Conservation (phyloP, 164 flowering plant species). For the Aristolochia fimbriata region DNA sequence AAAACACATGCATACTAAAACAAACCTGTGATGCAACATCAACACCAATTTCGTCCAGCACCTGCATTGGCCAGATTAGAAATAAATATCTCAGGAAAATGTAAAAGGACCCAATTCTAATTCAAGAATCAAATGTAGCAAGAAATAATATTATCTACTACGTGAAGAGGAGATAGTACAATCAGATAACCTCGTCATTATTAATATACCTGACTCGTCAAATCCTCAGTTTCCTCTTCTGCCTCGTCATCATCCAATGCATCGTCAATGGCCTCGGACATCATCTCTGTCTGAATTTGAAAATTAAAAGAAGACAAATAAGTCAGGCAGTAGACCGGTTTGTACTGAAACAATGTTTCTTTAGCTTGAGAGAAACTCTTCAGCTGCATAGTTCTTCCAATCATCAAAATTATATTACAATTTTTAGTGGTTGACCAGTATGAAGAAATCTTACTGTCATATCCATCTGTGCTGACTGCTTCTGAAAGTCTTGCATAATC, state of each 20-base stretch:
- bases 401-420: not conserved
- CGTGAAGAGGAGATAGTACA: no score
- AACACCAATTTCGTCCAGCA: slow-evolving; percentile 93
- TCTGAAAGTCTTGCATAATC: slow-evolving; percentile 81
- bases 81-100: not conserved
- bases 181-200: not conserved
- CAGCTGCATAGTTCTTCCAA: not conserved
- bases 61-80: slow-evolving; percentile 45
- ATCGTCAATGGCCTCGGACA: slow-evolving; percentile 96
- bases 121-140: no score
- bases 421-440: not conserved
- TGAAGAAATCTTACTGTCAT: slow-evolving; percentile 62
- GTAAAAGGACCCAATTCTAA: no score
- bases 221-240: slow-evolving; percentile 93
- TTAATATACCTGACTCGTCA: slow-evolving; percentile 70
- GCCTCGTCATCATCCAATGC: slow-evolving; percentile 88
- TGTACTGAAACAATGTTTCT: no score
- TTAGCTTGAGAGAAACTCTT: no score
- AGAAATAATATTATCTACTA: no score
- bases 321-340: not conserved
- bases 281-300: slow-evolving; percentile 82
- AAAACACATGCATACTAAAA: slow-evolving; percentile 1
- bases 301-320: slow-evolving; percentile 1
- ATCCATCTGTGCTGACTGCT: slow-evolving; percentile 91
- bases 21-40: slow-evolving; percentile 95